Percentiles rank a stretch among this genome's conserved stretches.
Conservation (phyloP, 2,329 filamentous ascomycete species). For the Beauveria sp. region DNA sequence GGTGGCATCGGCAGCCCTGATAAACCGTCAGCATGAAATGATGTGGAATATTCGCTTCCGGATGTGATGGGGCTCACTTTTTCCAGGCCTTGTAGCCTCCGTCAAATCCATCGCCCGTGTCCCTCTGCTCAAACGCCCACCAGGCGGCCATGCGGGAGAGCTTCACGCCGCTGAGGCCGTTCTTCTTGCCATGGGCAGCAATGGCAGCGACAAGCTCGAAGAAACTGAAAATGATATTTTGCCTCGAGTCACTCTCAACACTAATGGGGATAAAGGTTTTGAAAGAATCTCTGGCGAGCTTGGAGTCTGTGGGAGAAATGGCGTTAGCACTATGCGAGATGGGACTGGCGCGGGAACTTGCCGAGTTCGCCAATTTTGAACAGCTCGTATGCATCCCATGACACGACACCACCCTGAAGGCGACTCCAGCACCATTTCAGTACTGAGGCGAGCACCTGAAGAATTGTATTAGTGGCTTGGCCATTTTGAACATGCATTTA, state of each 20-base stretch:
- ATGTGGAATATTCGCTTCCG: neutral
- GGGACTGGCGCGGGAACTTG: conserved; percentile 31
- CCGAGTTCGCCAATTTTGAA: conserved; percentile 92
- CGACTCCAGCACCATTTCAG: conserved; percentile 98
- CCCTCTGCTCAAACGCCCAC: conserved; percentile 94
- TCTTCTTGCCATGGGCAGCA: conserved; percentile 85
- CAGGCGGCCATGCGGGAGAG: conserved; percentile 91
- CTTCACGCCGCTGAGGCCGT: conserved; percentile 88
- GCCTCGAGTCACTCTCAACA: conserved; percentile 76
- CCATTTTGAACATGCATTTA: conserved; percentile 13
- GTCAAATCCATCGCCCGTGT: conserved; percentile 86
- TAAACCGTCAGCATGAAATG: conserved; percentile 14
- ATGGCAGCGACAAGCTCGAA: conserved; percentile 89
- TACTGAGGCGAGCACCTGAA: conserved; percentile 81
- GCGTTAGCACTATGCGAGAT: conserved; percentile 17
- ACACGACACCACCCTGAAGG: conserved; percentile 81
- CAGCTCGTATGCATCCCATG: conserved; percentile 94
- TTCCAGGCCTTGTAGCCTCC: conserved; percentile 87
- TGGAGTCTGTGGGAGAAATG: conserved; percentile 58
- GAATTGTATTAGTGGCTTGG: conserved; percentile 13
- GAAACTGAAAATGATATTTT: conserved; percentile 89
- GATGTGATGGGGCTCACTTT: conserved; percentile 43
- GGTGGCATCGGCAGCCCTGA: conserved; percentile 83
- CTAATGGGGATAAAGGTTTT: conserved; percentile 93
- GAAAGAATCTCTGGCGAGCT: conserved; percentile 86